Base-by-base conservation (phyloP, 345 rosid genomes). In the Eucalyptus pauciflora region DNA sequence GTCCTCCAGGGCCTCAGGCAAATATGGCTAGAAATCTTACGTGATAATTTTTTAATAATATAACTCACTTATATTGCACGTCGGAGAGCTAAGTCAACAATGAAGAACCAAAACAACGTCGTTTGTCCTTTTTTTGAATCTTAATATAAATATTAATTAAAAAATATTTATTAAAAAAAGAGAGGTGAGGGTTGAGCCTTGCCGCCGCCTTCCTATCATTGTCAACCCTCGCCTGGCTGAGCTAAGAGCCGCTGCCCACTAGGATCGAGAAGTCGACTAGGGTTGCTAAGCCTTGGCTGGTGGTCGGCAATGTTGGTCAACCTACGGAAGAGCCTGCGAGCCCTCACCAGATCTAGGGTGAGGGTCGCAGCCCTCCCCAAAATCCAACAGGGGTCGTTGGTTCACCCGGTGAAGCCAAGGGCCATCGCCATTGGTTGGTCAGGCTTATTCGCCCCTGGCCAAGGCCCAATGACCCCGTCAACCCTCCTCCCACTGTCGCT, bases 191-290 rank as follows among this genome's bases (percentile, higher is more conserved):
- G 0, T 52, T 18, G 58, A 52, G 10, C 0, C 24, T 52, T 0
- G 1, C 2, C 1, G 0, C 1, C 0, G 0, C 10, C 58, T 18
- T 18, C 24, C 24, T 7, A 18, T 2, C 0, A 0, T 52, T 0
- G 0, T 18, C 0, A 18, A 0, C 56, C 56, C 10, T 52, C 0
- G 0, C 56, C 0, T 52, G 0, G 24, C 0, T 0, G 0, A 0
- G 24, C 1, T 24, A 18, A 52, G 24, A 52, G 56, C 0, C 0
- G 0, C 0, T 52, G 4, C 10, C 56, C 56, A 3, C 24, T 7
- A 52, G 56, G 56, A 52, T 52, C 0, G 0, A 17, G 56, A 18
- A 52, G 24, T 52, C 2, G 0, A 52, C 1, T 18, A 0, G 56
- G 24, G 56, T 52, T 1, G 4, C 37, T 33, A 33, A 33, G 56